Conservation (phyloP, 495 filamentous ascomycete species). For the Penicillium parvum region DNA sequence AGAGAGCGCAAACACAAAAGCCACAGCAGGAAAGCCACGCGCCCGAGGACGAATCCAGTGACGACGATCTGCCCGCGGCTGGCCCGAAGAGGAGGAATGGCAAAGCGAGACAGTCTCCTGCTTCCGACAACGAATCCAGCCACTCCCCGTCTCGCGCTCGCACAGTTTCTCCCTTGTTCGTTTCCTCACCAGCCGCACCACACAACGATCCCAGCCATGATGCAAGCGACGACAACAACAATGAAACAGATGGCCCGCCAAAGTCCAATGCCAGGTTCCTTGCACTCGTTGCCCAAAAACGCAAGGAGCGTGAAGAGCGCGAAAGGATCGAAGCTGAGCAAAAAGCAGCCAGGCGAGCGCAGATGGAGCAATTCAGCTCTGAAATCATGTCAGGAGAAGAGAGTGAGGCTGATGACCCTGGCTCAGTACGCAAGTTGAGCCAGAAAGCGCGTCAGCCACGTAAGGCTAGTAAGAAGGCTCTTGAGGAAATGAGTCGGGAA, state of each 20-base stretch:
- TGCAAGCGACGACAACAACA: constrained; percentile 18
- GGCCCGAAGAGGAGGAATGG: constrained; percentile 25
- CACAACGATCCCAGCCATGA: constrained; percentile 5
- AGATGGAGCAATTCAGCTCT: constrained; percentile 34
- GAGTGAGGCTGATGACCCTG: constrained; percentile 53
- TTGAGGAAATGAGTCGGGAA: constrained; percentile 92
- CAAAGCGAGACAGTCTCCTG: constrained; percentile 7
- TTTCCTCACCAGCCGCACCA: constrained; percentile 28
- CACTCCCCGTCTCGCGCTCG: constrained; percentile 22
- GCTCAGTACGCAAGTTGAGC: constrained; percentile 53
- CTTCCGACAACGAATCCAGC: constrained; percentile 6
- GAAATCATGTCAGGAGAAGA: constrained; percentile 32
- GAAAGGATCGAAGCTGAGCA: constrained; percentile 57
- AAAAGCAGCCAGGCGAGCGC: constrained; percentile 36
- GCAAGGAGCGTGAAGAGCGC: constrained; percentile 61
- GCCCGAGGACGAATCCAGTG: constrained; percentile 15
- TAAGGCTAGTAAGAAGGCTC: constrained; percentile 90
- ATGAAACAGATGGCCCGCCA: constrained; percentile 45
- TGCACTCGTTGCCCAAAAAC: constrained; percentile 67
- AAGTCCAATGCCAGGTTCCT: constrained; percentile 55
- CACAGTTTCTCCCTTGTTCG: constrained; percentile 38
- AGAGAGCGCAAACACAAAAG: constrained; percentile 16
- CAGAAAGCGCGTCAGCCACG: constrained; percentile 66
- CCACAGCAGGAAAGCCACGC: constrained; percentile 10
- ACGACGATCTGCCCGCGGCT: constrained; percentile 38